Evolutionary conservation across 139 green algal species (phyloP).

Genomic region (Trebouxia sp.): DNA sequence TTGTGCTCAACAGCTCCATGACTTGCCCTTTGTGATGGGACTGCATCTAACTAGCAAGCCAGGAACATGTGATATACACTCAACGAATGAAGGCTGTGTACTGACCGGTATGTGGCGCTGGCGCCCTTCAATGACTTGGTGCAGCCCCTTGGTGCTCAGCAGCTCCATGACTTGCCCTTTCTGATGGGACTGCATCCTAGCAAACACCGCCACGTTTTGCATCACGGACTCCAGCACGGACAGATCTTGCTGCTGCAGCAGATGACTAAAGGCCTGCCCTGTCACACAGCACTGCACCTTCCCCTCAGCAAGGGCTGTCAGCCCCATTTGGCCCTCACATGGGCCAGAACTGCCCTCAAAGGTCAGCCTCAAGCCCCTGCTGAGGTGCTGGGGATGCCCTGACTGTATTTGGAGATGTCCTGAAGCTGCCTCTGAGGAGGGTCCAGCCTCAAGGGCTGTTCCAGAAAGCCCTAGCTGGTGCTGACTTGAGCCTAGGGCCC

Average conservation of each 20-base stretch:
- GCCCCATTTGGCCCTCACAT: no score
- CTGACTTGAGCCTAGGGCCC: no score
- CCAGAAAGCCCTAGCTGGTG: no score
- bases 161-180: constrained; percentile 14
- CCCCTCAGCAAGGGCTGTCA: background rate
- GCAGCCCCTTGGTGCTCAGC: background rate
- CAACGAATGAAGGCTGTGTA: no score
- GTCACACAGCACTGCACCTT: background rate
- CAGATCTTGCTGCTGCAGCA: background rate
- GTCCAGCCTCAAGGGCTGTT: no score
- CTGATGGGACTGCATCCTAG: background rate
- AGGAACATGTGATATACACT: no score
- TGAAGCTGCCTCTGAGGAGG: background rate
- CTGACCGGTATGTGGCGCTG: background rate
- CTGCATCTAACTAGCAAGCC: no score
- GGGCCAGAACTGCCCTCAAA: background rate
- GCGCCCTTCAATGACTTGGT: background rate
- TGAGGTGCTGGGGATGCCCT: background rate
- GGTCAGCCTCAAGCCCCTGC: background rate
- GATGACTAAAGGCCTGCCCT: background rate
- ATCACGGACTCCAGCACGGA: background rate
- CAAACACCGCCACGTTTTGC: constrained; percentile 10
- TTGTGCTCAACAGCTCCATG: no score
- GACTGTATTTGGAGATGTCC: background rate
- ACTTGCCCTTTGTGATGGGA: no score